phyloP scores from a whole-genome alignment of 345 rosid species.

The Moricandia arvensis region DNA sequence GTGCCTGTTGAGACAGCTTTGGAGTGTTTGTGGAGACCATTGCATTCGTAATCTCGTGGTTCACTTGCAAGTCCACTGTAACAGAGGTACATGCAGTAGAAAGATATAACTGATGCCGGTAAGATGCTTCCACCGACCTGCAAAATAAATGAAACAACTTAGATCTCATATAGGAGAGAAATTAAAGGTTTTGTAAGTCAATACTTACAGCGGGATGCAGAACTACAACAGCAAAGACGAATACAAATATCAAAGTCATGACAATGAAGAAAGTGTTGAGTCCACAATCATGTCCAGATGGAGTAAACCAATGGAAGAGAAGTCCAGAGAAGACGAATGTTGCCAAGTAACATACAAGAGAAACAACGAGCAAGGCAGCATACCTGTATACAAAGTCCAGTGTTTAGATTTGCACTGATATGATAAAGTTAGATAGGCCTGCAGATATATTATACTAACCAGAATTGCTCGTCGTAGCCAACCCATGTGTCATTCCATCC shows the following conservation, averaged over 20 bases:
- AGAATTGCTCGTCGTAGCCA: constrained; percentile 93
- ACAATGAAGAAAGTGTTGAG: constrained; percentile 85
- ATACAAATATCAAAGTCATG: constrained; percentile 62
- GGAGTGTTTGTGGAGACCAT: constrained; percentile 91
- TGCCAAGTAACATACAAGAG: constrained; percentile 80
- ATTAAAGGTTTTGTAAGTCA: neutral
- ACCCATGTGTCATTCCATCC: constrained; percentile 99
- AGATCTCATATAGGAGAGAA: neutral
- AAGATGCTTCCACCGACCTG: constrained; percentile 94
- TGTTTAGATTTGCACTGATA: neutral
- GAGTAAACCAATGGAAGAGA: constrained; percentile 96
- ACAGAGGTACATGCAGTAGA: constrained; percentile 95
- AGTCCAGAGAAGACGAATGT: constrained; percentile 91
- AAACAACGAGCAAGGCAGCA: constrained; percentile 70
- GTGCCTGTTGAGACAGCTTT: constrained; percentile 89
- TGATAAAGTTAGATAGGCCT: constrained; percentile 5
- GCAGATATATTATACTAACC: constrained; percentile 52
- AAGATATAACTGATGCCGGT: constrained; percentile 88
- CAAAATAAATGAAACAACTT: constrained; percentile 6
- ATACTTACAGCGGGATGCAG: constrained; percentile 91
- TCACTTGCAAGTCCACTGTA: constrained; percentile 97
- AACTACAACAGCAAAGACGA: constrained; percentile 74
- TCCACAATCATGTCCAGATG: constrained; percentile 97
- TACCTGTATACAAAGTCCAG: constrained; percentile 53
- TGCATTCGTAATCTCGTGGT: constrained; percentile 90